These are phyloP conservation scores for Leishmania gerbilli DNA, from an alignment of 208 protist species.

Conservation along the genomic window DNA sequence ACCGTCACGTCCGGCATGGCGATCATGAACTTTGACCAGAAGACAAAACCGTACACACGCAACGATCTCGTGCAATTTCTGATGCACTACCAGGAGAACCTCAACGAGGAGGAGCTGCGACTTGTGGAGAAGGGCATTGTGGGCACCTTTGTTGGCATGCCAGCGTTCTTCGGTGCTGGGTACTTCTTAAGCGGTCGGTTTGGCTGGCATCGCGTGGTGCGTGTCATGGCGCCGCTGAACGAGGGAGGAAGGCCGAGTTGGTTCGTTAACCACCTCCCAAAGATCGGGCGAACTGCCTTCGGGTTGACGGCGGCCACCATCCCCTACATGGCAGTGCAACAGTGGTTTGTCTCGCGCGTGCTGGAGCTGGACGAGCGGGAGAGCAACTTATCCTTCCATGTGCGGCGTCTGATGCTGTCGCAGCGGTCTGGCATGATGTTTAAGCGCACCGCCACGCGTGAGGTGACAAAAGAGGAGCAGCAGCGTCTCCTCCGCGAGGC, in stretches of 20 bases:
- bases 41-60: slow-evolving; percentile 86
- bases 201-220: slow-evolving; percentile 69
- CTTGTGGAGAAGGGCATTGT: slow-evolving; percentile 74
- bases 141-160: slow-evolving; percentile 69
- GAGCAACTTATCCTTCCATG: slow-evolving; percentile 76
- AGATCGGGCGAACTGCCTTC: slow-evolving; percentile 59
- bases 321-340: slow-evolving; percentile 76
- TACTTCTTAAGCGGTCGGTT: slow-evolving; percentile 65
- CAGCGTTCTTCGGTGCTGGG: slow-evolving; percentile 47
- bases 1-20: slow-evolving; percentile 88
- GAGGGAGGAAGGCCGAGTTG: slow-evolving; percentile 15
- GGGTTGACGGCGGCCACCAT: slow-evolving; percentile 58
- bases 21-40: slow-evolving; percentile 84
- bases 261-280: slow-evolving; percentile 38
- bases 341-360: slow-evolving; percentile 77
- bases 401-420: slow-evolving; percentile 73
- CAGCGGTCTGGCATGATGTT: slow-evolving; percentile 88
- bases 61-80: slow-evolving; percentile 74
- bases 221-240: slow-evolving; percentile 43
- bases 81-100: slow-evolving; percentile 70
- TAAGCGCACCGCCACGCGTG: slow-evolving; percentile 78
- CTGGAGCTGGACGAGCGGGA: slow-evolving; percentile 71
- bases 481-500: slow-evolving; percentile 67
- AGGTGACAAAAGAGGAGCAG: slow-evolving; percentile 87
- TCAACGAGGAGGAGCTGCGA: slow-evolving; percentile 63